A percentile compares a stretch with the other conserved stretches of the same genome.
These are phyloP conservation scores for Oryza brachyantha DNA, from an alignment of 176 grass and related monocot genomes.

Conservation along the genomic window DNA sequence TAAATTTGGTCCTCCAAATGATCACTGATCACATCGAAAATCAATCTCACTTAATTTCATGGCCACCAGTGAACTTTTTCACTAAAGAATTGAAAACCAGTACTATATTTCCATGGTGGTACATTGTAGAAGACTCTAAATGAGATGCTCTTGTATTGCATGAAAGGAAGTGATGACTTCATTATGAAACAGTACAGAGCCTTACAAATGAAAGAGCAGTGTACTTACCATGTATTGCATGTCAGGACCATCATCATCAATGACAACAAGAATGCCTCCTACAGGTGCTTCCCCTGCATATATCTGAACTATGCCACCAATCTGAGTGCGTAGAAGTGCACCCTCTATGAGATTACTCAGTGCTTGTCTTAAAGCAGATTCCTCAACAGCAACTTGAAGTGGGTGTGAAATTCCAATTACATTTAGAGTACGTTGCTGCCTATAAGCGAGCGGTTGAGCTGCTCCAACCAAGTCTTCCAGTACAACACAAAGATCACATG, in stretches of 20 bases:
- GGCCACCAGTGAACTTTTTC: not conserved
- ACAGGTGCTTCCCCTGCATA: constrained; percentile 51
- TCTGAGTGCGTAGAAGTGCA: constrained; percentile 58
- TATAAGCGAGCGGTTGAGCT: constrained; percentile 57
- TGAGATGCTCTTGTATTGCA: not conserved
- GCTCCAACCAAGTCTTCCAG: constrained; percentile 65
- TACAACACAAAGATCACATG: constrained; percentile 54
- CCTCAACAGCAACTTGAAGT: constrained; percentile 63
- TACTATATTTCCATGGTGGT: not conserved
- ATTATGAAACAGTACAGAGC: not conserved
- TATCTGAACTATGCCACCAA: constrained; percentile 62
- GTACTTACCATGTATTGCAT: constrained; percentile 82
- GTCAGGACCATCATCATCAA: constrained; percentile 83
- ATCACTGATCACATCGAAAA: not conserved
- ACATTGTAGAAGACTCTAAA: not conserved
- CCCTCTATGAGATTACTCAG: constrained; percentile 84
- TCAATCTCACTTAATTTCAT: not conserved
- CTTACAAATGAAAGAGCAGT: constrained; percentile 2
- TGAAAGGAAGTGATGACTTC: not conserved
- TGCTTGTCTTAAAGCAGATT: constrained; percentile 68
- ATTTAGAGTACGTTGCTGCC: constrained; percentile 58
- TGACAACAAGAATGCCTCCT: constrained; percentile 54
- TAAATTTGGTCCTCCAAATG: not conserved
- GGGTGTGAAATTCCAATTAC: constrained; percentile 38
- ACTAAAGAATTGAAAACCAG: not conserved